Percentiles rank a stretch among this genome's conserved stretches.
Conservation (phyloP, 2,329 filamentous ascomycete species). For the Biscogniauxia mediterranea region DNA sequence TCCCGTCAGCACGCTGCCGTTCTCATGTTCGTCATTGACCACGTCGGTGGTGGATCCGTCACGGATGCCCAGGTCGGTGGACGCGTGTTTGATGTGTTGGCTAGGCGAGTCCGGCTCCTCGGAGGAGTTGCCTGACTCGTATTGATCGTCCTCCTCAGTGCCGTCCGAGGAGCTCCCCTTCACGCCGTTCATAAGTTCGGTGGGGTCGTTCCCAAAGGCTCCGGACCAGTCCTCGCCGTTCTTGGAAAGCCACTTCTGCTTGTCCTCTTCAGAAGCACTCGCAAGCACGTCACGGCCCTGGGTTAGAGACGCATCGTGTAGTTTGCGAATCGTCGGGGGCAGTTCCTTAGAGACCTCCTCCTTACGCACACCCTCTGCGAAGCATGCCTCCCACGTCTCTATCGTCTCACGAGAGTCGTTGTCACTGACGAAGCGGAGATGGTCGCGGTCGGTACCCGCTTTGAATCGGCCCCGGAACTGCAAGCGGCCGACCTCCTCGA, state of each 20-base stretch:
- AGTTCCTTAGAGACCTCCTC: constrained; percentile 71
- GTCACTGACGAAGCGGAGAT: constrained; percentile 78
- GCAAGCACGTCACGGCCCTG: constrained; percentile 80
- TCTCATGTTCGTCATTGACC: constrained; percentile 9
- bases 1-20: constrained; percentile 22
- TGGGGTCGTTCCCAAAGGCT: constrained; percentile 78
- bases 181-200: constrained; percentile 40
- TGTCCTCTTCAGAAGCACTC: constrained; percentile 68
- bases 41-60: constrained; percentile 35
- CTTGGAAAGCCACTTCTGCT: constrained; percentile 73
- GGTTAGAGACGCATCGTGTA: constrained; percentile 79
- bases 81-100: constrained; percentile 23
- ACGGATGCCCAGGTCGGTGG: constrained; percentile 33
- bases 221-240: constrained; percentile 84
- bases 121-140: constrained; percentile 35
- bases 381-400: constrained; percentile 91
- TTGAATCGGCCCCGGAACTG: constrained; percentile 82
- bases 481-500: constrained; percentile 78
- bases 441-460: constrained; percentile 83
- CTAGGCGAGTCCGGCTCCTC: constrained; percentile 33
- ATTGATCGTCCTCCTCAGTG: constrained; percentile 33
- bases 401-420: constrained; percentile 91
- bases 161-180: neutral
- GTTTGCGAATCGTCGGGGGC: constrained; percentile 66
- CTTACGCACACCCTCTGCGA: constrained; percentile 78